phyloP scores from a whole-genome alignment of 345 rosid genomes.

The Excoecaria cochinchinensis region DNA sequence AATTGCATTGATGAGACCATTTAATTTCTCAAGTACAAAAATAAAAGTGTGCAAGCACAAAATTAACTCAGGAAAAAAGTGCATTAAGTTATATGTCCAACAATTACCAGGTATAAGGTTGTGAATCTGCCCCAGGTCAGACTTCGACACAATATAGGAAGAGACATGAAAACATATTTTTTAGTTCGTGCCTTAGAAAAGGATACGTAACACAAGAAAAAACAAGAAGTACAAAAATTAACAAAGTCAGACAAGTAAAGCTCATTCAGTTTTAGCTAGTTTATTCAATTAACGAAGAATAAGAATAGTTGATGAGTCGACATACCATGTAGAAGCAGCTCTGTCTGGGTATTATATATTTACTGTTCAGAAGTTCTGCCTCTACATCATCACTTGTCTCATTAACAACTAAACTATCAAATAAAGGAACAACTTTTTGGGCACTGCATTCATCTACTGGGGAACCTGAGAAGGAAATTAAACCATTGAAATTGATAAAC shows the following conservation, averaged over 20 bases:
- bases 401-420: slow-evolving; percentile 56
- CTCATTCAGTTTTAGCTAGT: background rate
- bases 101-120: slow-evolving; percentile 75
- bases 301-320: background rate
- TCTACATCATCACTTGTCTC: slow-evolving; percentile 53
- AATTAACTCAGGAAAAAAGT: background rate
- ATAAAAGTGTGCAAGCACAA: background rate
- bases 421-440: slow-evolving; percentile 48
- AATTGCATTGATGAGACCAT: background rate
- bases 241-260: background rate
- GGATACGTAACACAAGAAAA: background rate
- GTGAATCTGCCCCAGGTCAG: slow-evolving; percentile 78
- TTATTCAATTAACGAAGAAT: background rate
- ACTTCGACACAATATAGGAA: slow-evolving; percentile 45
- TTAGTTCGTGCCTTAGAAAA: background rate
- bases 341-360: slow-evolving; percentile 53
- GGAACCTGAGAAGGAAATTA: slow-evolving; percentile 26
- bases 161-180: slow-evolving; percentile 18
- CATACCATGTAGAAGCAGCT: slow-evolving; percentile 82
- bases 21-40: background rate
- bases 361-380: slow-evolving; percentile 54
- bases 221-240: background rate
- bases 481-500: background rate
- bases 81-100: slow-evolving; percentile 3
- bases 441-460: slow-evolving; percentile 16